Evolutionary conservation across 306 rosid species (phyloP).

Genomic region (Vicia villosa): DNA sequence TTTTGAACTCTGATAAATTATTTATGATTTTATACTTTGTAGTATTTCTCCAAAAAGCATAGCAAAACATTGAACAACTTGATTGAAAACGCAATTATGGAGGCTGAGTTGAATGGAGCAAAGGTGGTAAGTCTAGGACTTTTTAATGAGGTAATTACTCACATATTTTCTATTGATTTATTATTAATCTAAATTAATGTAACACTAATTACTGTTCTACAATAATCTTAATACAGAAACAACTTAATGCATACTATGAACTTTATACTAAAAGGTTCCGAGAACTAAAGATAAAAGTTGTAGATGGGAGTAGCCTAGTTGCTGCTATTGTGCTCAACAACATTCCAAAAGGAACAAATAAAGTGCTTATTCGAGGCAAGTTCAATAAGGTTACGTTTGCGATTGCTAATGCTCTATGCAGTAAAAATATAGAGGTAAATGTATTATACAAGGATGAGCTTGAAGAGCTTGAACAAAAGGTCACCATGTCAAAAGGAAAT

Average conservation of each 20-base stretch:
- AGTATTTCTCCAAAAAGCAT: slow-evolving; percentile 43
- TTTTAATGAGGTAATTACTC: slow-evolving; percentile 44
- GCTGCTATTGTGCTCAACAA: slow-evolving; percentile 55
- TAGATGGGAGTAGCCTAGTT: slow-evolving; percentile 73
- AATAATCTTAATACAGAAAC: slow-evolving; percentile 36
- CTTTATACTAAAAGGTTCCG: slow-evolving; percentile 50
- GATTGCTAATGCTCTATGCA: slow-evolving; percentile 33
- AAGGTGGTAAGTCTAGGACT: slow-evolving; percentile 50
- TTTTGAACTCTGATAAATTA: neutral
- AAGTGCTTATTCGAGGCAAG: slow-evolving; percentile 61
- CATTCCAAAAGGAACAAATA: slow-evolving; percentile 58
- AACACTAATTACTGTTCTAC: too few relatives aligned
- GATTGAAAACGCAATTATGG: slow-evolving; percentile 45
- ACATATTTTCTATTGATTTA: neutral
- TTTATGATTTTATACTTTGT: neutral
- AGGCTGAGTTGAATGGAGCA: slow-evolving; percentile 39
- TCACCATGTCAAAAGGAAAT: slow-evolving; percentile 13
- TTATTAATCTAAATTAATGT: too few relatives aligned
- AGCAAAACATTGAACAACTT: slow-evolving; percentile 27
- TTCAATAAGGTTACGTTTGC: slow-evolving; percentile 38
- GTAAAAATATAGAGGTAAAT: slow-evolving; percentile 45
- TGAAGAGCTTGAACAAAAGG: slow-evolving; percentile 43
- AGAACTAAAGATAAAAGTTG: slow-evolving; percentile 59
- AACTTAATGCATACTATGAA: slow-evolving; percentile 51
- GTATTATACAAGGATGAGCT: slow-evolving; percentile 42